phyloP scores from a whole-genome alignment of 257 asterid species.

The Petrea volubilis region DNA sequence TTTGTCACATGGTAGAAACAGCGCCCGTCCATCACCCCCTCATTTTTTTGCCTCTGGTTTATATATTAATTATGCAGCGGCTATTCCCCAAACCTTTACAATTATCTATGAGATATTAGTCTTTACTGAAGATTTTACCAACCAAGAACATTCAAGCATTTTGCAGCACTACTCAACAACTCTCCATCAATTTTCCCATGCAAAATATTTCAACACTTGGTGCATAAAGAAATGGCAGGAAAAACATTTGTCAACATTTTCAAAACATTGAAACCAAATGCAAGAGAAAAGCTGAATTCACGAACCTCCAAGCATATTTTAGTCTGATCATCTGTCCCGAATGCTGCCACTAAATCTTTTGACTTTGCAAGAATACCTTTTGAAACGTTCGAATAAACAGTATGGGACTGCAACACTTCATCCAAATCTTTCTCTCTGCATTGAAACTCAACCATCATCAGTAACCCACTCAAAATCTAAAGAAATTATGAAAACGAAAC shows the following conservation, averaged over 20 bases:
- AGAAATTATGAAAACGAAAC: background rate
- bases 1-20: too few species aligned
- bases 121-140: too few species aligned
- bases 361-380: conserved; percentile 91
- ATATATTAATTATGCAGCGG: too few species aligned
- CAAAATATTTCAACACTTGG: background rate
- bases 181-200: background rate
- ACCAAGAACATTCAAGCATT: background rate
- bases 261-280: background rate
- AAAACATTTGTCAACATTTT: background rate
- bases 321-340: conserved; percentile 81
- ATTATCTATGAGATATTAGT: too few species aligned
- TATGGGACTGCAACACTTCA: conserved; percentile 95
- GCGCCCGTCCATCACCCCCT: too few species aligned
- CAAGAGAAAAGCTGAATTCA: background rate
- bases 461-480: background rate
- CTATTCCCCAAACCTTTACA: too few species aligned
- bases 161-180: background rate
- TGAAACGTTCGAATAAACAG: conserved; percentile 82
- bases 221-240: background rate
- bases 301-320: conserved; percentile 83
- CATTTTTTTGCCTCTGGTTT: too few species aligned
- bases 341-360: conserved; percentile 73
- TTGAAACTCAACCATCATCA: conserved; percentile 8
- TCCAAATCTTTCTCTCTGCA: conserved; percentile 91